A percentile compares a stretch with the other conserved stretches of the same genome.
Conservation (phyloP, 352 stramenopile species). For the Pythium vanterpoolii region DNA sequence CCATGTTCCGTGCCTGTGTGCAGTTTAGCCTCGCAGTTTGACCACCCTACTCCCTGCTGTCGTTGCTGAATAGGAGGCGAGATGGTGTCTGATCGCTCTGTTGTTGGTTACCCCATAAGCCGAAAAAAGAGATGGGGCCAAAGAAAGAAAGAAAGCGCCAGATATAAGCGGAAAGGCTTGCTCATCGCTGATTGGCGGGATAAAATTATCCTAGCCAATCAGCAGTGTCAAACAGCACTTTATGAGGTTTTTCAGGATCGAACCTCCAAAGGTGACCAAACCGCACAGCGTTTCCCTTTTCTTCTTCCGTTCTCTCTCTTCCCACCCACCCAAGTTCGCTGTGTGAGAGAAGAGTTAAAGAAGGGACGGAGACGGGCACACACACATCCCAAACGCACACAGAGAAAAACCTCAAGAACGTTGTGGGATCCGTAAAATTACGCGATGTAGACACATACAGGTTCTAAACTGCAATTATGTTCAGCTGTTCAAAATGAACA, state of each 20-base stretch:
- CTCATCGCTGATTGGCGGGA: slow-evolving; percentile 34
- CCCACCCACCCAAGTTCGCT: slow-evolving; percentile 7
- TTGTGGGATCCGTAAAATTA: background rate
- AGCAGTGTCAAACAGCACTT: background rate
- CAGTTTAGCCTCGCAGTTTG: slow-evolving; percentile 26
- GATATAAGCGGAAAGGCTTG: slow-evolving; percentile 28
- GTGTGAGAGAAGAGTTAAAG: slow-evolving; percentile 15
- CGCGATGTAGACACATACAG: background rate
- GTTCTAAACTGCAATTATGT: background rate
- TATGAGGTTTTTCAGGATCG: slow-evolving; percentile 30
- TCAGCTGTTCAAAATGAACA: slow-evolving; percentile 1
- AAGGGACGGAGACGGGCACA: slow-evolving; percentile 14
- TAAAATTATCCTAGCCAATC: slow-evolving; percentile 29
- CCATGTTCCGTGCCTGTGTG: slow-evolving; percentile 12
- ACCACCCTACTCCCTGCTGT: slow-evolving; percentile 6
- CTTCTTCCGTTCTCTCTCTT: slow-evolving; percentile 20
- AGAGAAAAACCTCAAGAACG: slow-evolving; percentile 10
- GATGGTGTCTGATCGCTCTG: slow-evolving; percentile 25
- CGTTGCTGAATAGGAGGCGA: slow-evolving; percentile 35
- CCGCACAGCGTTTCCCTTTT: slow-evolving; percentile 19
- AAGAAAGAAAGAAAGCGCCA: slow-evolving; percentile 38
- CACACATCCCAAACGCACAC: background rate
- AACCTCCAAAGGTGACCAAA: slow-evolving; percentile 6
- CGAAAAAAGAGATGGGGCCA: slow-evolving; percentile 34
- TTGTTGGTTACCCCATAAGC: slow-evolving; percentile 31